A percentile compares a stretch with the other conserved stretches of the same genome.
Conservation (phyloP, 768 basidiomycete genomes). For the Rhodotorula diobovata region DNA sequence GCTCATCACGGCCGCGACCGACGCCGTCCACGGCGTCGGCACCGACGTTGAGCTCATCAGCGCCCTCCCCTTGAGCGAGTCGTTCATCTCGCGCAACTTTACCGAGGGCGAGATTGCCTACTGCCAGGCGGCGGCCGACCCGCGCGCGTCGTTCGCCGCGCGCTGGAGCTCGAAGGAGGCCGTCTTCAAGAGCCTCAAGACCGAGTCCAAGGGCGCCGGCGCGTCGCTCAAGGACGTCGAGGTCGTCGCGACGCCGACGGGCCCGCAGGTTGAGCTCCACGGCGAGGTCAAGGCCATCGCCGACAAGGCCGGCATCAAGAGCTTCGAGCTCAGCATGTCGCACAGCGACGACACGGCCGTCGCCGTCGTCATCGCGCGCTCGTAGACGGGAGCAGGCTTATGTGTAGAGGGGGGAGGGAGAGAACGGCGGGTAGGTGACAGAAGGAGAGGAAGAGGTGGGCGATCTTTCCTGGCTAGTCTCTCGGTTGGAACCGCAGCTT, state of each 20-base stretch:
- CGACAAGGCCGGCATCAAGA: conserved; percentile 63
- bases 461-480: neutral
- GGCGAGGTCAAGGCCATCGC: conserved; percentile 72
- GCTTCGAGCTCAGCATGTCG: conserved; percentile 76
- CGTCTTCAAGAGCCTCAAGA: conserved; percentile 89
- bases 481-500: neutral
- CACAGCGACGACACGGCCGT: conserved; percentile 52
- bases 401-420: too few relatives aligned
- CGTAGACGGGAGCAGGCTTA: too few relatives aligned
- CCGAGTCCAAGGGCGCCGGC: conserved; percentile 81
- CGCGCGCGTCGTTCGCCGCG: conserved; percentile 84
- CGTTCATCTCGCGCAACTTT: conserved; percentile 87
- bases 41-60: conserved; percentile 43
- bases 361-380: neutral
- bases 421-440: neutral
- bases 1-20: conserved; percentile 29
- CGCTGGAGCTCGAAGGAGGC: conserved; percentile 98
- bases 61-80: conserved; percentile 57
- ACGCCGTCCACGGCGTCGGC: conserved; percentile 39
- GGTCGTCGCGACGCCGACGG: conserved; percentile 68
- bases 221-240: conserved; percentile 98
- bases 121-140: conserved; percentile 78
- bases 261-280: conserved; percentile 71
- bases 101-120: conserved; percentile 81
- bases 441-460: neutral